These are phyloP conservation scores for Kwoniella sp. DNA, from an alignment of 768 basidiomycete genomes.

Conservation along the genomic window DNA sequence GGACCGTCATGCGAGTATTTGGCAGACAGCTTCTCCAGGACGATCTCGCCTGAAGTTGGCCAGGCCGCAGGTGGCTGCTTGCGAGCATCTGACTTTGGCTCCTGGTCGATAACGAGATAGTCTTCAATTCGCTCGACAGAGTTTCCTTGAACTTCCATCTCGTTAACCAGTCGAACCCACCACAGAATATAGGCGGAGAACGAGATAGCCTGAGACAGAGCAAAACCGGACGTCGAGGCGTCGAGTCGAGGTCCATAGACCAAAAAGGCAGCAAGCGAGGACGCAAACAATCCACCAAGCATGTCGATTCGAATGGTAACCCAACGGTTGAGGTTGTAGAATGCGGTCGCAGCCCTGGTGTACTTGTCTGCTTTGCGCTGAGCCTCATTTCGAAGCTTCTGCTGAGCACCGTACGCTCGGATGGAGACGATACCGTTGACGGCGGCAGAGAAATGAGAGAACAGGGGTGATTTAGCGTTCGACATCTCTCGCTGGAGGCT, in stretches of 20 bases:
- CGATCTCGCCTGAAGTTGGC: constrained; percentile 60
- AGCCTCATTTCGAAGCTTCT: constrained; percentile 54
- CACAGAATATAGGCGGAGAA: constrained; percentile 43
- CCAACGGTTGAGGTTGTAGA: constrained; percentile 53
- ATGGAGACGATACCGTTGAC: constrained; percentile 60
- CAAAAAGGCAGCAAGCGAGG: constrained; percentile 59
- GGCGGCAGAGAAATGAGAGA: constrained; percentile 58
- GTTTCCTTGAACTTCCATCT: constrained; percentile 50
- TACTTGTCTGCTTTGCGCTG: constrained; percentile 58
- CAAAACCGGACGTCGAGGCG: constrained; percentile 48
- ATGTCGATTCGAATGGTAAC: constrained; percentile 58
- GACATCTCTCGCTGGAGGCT: constrained; percentile 55
- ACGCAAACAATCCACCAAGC: constrained; percentile 59
- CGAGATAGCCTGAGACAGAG: constrained; percentile 47
- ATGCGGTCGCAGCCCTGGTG: constrained; percentile 36
- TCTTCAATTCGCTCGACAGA: constrained; percentile 55
- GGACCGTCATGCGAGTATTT: constrained; percentile 60
- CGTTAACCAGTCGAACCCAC: constrained; percentile 49
- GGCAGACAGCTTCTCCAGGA: constrained; percentile 58
- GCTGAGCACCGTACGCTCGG: constrained; percentile 63
- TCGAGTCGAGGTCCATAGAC: constrained; percentile 52
- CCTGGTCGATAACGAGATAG: constrained; percentile 60
- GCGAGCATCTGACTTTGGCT: constrained; percentile 52
- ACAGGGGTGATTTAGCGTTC: constrained; percentile 55
- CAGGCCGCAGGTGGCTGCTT: constrained; percentile 63